Evolutionary conservation across 345 rosid genomes (phyloP), one percentile per base, ranked within the genome.

Genomic region (Brassica incana): DNA sequence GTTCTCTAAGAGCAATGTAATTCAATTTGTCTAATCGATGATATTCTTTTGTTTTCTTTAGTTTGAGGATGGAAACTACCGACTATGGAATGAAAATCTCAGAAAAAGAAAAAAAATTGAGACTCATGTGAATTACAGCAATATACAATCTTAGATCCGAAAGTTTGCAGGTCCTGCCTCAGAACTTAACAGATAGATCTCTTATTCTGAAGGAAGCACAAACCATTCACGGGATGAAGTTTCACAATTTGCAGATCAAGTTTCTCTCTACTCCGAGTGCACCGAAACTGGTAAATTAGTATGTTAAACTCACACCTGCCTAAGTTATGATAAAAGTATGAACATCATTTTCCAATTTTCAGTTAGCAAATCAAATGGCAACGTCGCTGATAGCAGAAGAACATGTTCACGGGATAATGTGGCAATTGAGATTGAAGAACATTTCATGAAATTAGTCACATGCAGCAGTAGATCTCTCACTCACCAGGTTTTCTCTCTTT

Each of bases 341-440:
- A 30, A 33, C 15, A 48, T 61, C 23, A 20, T 0, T 5, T 35
- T 60, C 48, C 48, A 40, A 9, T 0, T 54, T 83, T 29, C 86
- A 95, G 99, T 85, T 85, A 75, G 76, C 98, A 90, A 82, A 87
- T 91, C 81, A 84, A 82, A 85, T 89, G 77, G 90, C 91, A 70
- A 95, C 84, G 84, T 82, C 85, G 73, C 76, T 93, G 92, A 95
- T 95, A 80, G 92, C 85, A 65, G 98, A 95, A 82, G 98, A 71
- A 25, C 87, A 77, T 66, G 90, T 89, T 82, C 91, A 83, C 61
- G 98, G 98, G 92, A 88, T 56, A 86, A 78, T 67, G 90, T 76
- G 48, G 80, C 85, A 45, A 84, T 83, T 74, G 92, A 89, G 85
- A 95, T 95, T 73, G 90, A 90, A 83, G 91, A 91, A 80, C 90